Evolutionary conservation across 1,139 yeast species (phyloP).

Genomic region (Kodamaea fungicola): DNA sequence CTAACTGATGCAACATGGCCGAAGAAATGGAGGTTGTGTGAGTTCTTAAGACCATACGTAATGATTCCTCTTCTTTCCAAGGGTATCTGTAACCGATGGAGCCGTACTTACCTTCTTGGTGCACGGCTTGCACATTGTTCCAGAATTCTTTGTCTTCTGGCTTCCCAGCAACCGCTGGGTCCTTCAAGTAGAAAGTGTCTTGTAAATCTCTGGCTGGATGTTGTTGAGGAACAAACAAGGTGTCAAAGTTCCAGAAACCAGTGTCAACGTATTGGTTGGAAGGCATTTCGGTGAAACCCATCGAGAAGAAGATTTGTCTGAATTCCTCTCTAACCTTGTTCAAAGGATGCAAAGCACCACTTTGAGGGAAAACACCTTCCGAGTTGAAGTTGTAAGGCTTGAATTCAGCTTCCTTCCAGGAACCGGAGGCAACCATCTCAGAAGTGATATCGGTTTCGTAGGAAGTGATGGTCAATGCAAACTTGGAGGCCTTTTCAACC

Average conservation of each 20-base stretch:
- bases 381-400: conserved; percentile 95
- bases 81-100: conserved; percentile 98
- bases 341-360: conserved; percentile 96
- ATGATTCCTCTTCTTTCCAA: conserved; percentile 89
- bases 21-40: conserved; percentile 96
- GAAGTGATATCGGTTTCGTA: conserved; percentile 91
- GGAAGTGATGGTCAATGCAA: conserved; percentile 74
- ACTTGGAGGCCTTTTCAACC: conserved; percentile 77
- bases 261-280: conserved; percentile 96
- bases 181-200: conserved; percentile 95
- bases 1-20: conserved; percentile 80
- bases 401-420: conserved; percentile 82
- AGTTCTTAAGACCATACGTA: conserved; percentile 89
- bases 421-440: conserved; percentile 79
- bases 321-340: conserved; percentile 96
- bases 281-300: conserved; percentile 99
- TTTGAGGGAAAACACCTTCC: conserved; percentile 80
- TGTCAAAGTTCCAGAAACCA: conserved; percentile 98
- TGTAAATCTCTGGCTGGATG: conserved; percentile 99
- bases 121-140: conserved; percentile 77
- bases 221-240: conserved; percentile 96
- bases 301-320: conserved; percentile 92
- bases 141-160: conserved; percentile 81
- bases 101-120: conserved; percentile 86
- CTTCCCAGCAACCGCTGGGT: conserved; percentile 73